These are phyloP conservation scores for Fusarium mangiferae DNA, from an alignment of 2,329 filamentous ascomycete genomes.

Conservation along the genomic window DNA sequence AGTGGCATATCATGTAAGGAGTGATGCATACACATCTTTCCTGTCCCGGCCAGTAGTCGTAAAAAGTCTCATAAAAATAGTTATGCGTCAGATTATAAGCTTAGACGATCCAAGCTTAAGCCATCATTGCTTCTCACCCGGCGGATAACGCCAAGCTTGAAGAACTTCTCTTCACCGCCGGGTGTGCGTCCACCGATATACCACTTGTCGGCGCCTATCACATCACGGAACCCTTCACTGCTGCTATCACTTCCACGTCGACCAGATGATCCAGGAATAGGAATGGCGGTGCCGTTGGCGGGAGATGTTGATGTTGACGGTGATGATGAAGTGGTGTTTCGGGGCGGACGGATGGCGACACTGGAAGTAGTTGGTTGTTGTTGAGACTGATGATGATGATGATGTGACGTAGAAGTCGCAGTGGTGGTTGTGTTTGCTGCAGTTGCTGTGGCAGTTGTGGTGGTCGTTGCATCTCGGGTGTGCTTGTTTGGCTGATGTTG, in stretches of 20 bases:
- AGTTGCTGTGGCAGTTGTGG: conserved; percentile 32
- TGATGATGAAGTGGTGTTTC: conserved; percentile 32
- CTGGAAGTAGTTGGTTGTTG: conserved; percentile 42
- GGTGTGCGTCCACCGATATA: conserved; percentile 83
- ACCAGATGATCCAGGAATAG: conserved; percentile 53
- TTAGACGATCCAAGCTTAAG: conserved; percentile 78
- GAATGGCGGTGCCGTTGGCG: conserved; percentile 48
- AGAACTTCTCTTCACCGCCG: conserved; percentile 81
- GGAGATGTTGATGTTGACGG: conserved; percentile 30
- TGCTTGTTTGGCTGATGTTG: conserved; percentile 51
- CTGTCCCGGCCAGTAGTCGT: background rate
- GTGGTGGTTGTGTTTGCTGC: conserved; percentile 37
- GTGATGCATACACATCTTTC: conserved; percentile 1
- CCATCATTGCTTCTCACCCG: conserved; percentile 78
- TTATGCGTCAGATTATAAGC: conserved; percentile 62
- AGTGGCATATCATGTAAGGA: conserved; percentile 15
- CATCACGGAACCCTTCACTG: conserved; percentile 79
- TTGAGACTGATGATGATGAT: conserved; percentile 36
- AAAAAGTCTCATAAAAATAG: background rate
- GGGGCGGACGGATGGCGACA: conserved; percentile 47
- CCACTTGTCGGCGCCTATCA: conserved; percentile 79
- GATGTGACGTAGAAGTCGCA: conserved; percentile 34
- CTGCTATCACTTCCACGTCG: conserved; percentile 79
- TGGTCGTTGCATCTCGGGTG: conserved; percentile 43
- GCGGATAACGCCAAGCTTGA: conserved; percentile 81